Evolutionary conservation across 1,284 basidiomycete species (phyloP), one percentile per base, ranked within the genome.

Genomic region (Hymenochaete sp.): DNA sequence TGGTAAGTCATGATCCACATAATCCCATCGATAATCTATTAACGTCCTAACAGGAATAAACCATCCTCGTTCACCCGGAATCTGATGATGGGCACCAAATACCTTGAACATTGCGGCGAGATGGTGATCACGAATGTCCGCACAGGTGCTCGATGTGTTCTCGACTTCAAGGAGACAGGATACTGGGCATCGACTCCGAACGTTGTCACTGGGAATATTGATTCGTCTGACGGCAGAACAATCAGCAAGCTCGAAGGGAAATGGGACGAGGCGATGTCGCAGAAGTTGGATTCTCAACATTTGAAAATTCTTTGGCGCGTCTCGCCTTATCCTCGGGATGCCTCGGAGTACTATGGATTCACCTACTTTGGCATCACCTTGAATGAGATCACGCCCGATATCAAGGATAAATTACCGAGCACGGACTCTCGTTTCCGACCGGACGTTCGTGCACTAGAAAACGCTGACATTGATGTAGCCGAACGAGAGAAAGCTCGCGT

Each of bases 51-150:
- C 33, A 89, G 85, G 87, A 81, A 75, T 41, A 84, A 84, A 51
- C 89, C 89, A 1, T 89, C 86, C 1, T 87, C 85, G 1, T 93
- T 91, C 62, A 81, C 93, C 70, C 70, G 90, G 50, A 93, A 93
- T 62, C 68, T 93, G 47, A 81, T 93, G 76, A 81, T 89, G 61
- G 90, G 90, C 18, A 84, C 84, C 14, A 92, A 92, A 58, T 93
- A 93, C 61, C 72, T 93, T 28, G 90, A 93, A 62, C 80, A 90
- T 61, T 68, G 75, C 49, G 79, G 89, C 51, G 73, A 80, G 60
- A 75, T 89, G 75, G 72, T 69, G 16, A 78, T 93, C 38, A 73
- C 75, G 52, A 87, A 87, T 53, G 67, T 62, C 2, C 65, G 64
- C 16, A 73, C 71, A 13, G 67, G 72, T 9, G 65, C 66, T 21